Percentiles rank a stretch among this genome's conserved stretches.
Evolutionary conservation across 768 basidiomycete genomes (phyloP).

Genomic region (Lactarius psammicola): DNA sequence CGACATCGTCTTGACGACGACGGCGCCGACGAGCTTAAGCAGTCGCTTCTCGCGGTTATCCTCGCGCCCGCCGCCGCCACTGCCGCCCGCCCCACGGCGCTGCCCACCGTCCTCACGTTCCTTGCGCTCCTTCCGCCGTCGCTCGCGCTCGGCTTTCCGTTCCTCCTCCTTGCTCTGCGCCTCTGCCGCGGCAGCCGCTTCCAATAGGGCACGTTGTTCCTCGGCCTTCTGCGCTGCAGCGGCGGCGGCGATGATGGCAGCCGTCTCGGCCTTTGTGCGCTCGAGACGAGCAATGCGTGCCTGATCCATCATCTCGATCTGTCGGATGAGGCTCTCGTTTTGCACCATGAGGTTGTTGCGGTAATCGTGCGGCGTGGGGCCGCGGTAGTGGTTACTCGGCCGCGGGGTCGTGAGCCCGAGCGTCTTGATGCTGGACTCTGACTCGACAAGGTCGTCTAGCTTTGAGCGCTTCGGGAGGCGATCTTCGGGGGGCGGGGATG

Average conservation of each 20-base stretch:
- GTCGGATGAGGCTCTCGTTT: not conserved
- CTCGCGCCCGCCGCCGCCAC: constrained; percentile 52
- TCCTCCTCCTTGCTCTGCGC: constrained; percentile 25
- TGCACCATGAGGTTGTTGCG: not conserved
- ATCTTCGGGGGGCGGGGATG: constrained; percentile 21
- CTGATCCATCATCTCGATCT: constrained; percentile 8
- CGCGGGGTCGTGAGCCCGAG: constrained; percentile 26
- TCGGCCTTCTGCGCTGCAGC: constrained; percentile 33
- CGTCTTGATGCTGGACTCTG: constrained; percentile 31
- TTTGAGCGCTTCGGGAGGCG: constrained; percentile 30
- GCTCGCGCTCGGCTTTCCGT: constrained; percentile 33
- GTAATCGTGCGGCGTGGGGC: too few relatives aligned
- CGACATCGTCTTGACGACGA: constrained; percentile 92
- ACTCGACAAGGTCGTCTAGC: constrained; percentile 25
- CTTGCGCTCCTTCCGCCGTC: constrained; percentile 27
- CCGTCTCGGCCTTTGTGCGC: constrained; percentile 35
- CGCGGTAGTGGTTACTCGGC: not conserved
- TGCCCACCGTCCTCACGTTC: constrained; percentile 32
- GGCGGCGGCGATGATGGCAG: constrained; percentile 44
- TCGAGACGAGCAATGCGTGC: constrained; percentile 17
- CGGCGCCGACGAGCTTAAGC: constrained; percentile 77
- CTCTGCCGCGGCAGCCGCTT: constrained; percentile 30
- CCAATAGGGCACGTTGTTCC: constrained; percentile 29
- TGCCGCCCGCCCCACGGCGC: too few relatives aligned
- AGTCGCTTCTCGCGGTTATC: constrained; percentile 78